phyloP scores from a whole-genome alignment of 2,329 filamentous ascomycete species.

The Sarocladium strictum region DNA sequence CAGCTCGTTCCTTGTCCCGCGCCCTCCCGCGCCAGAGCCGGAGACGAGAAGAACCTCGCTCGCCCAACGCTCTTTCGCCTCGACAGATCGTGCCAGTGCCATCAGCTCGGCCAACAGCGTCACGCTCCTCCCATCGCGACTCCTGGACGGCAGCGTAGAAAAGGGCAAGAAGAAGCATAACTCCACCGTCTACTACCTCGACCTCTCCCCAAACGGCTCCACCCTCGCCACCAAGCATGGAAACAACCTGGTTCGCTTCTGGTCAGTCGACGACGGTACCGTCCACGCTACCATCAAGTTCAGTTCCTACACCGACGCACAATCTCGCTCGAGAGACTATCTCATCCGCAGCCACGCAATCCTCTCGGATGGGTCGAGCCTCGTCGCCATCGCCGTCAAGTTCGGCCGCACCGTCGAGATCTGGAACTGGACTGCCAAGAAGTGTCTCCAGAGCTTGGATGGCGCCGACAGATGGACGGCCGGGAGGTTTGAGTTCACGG shows the following conservation, averaged over 20 bases:
- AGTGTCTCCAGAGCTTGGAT: constrained; percentile 31
- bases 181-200: constrained; percentile 25
- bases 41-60: neutral
- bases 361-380: constrained; percentile 30
- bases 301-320: constrained; percentile 31
- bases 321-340: constrained; percentile 32
- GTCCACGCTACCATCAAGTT: constrained; percentile 46
- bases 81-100: neutral
- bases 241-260: constrained; percentile 83
- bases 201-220: constrained; percentile 26
- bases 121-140: neutral
- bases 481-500: constrained; percentile 28
- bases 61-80: neutral
- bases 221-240: constrained; percentile 30
- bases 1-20: neutral
- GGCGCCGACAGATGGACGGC: constrained; percentile 32
- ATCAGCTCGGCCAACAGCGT: constrained; percentile 5
- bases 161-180: constrained; percentile 18
- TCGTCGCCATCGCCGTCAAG: constrained; percentile 31
- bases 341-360: constrained; percentile 37
- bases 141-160: constrained; percentile 18
- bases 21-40: neutral
- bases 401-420: constrained; percentile 34
- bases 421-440: constrained; percentile 33
- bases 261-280: constrained; percentile 76